phyloP scores from a whole-genome alignment of 257 asterid species.

The Nyctanthes arbortristis region DNA sequence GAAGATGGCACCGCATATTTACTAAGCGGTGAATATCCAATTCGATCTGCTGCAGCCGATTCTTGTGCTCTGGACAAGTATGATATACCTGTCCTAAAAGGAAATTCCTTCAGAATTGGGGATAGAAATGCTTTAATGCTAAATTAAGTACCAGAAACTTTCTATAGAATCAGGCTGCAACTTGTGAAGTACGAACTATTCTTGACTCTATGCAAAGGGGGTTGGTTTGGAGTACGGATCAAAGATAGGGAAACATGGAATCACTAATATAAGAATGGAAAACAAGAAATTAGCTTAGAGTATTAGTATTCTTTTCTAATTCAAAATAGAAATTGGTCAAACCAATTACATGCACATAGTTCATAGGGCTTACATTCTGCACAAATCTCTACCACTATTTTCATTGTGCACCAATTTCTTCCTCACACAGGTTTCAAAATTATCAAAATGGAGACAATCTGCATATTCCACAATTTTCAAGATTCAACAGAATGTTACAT shows the following conservation, averaged over 20 bases:
- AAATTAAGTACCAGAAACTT: background rate
- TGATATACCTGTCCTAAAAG: conserved; percentile 70
- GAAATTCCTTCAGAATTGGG: conserved; percentile 16
- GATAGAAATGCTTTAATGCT: conserved; percentile 5
- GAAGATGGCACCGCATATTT: conserved; percentile 32
- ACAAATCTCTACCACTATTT: too few relatives aligned
- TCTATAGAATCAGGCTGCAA: background rate
- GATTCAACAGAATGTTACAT: conserved; percentile 22
- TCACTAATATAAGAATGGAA: background rate
- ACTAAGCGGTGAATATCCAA: conserved; percentile 38
- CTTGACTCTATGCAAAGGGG: background rate
- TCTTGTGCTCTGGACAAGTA: conserved; percentile 91
- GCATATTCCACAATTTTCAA: background rate
- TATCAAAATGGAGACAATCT: background rate
- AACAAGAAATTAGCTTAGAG: background rate
- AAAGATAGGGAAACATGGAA: background rate
- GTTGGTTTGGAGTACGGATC: too few relatives aligned
- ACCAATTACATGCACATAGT: too few relatives aligned
- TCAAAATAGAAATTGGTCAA: too few relatives aligned
- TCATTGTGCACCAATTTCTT: conserved; percentile 5
- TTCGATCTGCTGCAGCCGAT: conserved; percentile 50
- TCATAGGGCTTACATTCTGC: too few relatives aligned
- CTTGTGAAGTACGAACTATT: background rate
- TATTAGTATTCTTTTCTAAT: too few relatives aligned
- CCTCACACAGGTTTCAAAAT: conserved; percentile 9